Conservation (phyloP, 1,139 yeast species). For the Candida buenavistaensis region DNA sequence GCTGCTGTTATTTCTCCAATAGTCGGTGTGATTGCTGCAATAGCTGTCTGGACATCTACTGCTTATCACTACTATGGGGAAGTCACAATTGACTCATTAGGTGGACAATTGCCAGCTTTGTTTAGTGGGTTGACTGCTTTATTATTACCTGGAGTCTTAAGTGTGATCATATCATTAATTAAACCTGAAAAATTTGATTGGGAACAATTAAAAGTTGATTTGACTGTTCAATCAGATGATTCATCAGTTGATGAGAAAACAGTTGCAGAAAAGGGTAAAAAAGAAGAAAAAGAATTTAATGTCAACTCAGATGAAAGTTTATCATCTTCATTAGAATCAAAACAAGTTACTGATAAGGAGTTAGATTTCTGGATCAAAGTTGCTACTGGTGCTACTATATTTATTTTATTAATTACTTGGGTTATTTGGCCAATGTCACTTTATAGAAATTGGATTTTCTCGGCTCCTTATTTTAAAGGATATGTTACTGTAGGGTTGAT, state of each 20-base stretch:
- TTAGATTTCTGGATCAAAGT: constrained; percentile 24
- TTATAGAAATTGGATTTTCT: constrained; percentile 45
- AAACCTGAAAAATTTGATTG: constrained; percentile 34
- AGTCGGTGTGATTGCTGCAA: constrained; percentile 22
- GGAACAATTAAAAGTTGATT: constrained; percentile 24
- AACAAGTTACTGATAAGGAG: constrained; percentile 15
- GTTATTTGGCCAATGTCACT: constrained; percentile 50
- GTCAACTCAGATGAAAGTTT: constrained; percentile 5
- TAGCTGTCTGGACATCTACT: constrained; percentile 27
- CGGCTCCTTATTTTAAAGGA: constrained; percentile 40
- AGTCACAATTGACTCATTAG: constrained; percentile 23
- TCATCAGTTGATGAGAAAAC: constrained; percentile 4
- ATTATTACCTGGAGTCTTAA: constrained; percentile 30
- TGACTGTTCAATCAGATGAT: constrained; percentile 18
- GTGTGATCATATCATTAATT: constrained; percentile 25
- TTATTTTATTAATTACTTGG: constrained; percentile 33
- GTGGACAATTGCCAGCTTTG: constrained; percentile 34
- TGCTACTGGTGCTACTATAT: constrained; percentile 28
- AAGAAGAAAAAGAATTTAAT: constrained; percentile 8
- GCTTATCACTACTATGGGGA: constrained; percentile 26
- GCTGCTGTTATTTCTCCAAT: constrained; percentile 30
- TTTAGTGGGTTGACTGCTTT: constrained; percentile 33
- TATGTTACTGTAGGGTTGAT: constrained; percentile 39
- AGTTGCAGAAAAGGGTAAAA: constrained; percentile 7
- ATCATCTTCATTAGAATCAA: constrained; percentile 1